These are phyloP conservation scores for Byssochlamys sp. DNA, from an alignment of 2,329 filamentous ascomycete species.

Conservation along the genomic window DNA sequence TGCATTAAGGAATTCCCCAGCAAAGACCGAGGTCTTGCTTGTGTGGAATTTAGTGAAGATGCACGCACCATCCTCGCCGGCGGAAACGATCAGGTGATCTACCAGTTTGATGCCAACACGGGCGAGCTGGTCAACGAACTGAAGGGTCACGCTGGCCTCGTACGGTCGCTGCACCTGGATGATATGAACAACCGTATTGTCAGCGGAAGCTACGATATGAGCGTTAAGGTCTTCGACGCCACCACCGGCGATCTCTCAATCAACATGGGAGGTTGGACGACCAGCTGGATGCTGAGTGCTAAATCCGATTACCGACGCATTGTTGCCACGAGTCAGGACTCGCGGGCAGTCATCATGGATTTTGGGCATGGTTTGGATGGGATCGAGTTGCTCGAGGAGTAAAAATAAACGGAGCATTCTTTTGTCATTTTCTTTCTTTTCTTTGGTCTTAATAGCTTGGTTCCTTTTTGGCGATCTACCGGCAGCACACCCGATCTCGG, in stretches of 20 bases:
- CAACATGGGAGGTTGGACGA: conserved; percentile 88
- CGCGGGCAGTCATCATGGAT: conserved; percentile 85
- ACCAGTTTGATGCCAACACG: conserved; percentile 89
- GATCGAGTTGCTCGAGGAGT: conserved; percentile 42
- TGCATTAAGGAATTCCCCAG: conserved; percentile 83
- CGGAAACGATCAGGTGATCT: conserved; percentile 89
- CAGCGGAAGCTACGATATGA: conserved; percentile 87
- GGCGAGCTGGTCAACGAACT: conserved; percentile 74
- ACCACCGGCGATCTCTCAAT: conserved; percentile 67
- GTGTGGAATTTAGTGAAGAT: conserved; percentile 91
- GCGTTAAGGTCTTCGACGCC: conserved; percentile 90
- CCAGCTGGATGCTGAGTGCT: conserved; percentile 90
- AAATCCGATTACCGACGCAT: conserved; percentile 93
- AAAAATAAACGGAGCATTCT: conserved; percentile 6
- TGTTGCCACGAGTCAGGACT: conserved; percentile 88
- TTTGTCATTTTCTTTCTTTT: conserved; percentile 5
- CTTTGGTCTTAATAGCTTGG: conserved; percentile 8
- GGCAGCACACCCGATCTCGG: background rate
- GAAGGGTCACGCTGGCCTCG: conserved; percentile 72
- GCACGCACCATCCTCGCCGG: conserved; percentile 87
- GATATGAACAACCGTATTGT: conserved; percentile 75
- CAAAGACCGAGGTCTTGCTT: conserved; percentile 86
- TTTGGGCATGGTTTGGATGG: conserved; percentile 59
- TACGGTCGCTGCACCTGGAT: conserved; percentile 85
- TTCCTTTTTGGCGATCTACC: background rate